These are phyloP conservation scores for Casaregolazyma lundiana DNA, from an alignment of 1,139 yeast genomes.

Conservation along the genomic window DNA sequence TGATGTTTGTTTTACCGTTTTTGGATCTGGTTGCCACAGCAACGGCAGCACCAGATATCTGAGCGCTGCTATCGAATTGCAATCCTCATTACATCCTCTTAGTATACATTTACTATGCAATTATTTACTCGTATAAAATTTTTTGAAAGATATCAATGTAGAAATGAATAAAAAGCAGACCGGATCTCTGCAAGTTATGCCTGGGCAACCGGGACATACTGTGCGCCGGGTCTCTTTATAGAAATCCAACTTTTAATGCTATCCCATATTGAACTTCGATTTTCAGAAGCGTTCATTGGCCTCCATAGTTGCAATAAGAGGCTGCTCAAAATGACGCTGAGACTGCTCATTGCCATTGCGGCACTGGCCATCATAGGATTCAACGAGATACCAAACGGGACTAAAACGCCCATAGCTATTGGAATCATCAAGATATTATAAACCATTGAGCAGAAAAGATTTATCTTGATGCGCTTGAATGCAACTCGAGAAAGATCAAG, in stretches of 20 bases:
- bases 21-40: not conserved
- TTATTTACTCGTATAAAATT: too few relatives aligned
- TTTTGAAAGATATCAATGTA: too few relatives aligned
- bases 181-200: not conserved
- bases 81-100: too few relatives aligned
- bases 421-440: conserved; percentile 90
- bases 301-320: conserved; percentile 49
- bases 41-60: not conserved
- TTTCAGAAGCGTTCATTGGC: conserved; percentile 11
- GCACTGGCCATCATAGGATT: conserved; percentile 87
- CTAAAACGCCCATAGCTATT: conserved; percentile 84
- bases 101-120: too few relatives aligned
- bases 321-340: conserved; percentile 82
- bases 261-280: not conserved
- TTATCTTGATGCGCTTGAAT: conserved; percentile 68
- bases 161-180: too few relatives aligned
- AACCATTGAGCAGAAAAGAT: conserved; percentile 79
- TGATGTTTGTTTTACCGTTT: not conserved
- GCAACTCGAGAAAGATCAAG: conserved; percentile 68
- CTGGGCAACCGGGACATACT: not conserved
- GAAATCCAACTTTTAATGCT: not conserved
- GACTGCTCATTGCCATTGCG: conserved; percentile 90
- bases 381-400: conserved; percentile 76
- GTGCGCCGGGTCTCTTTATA: too few relatives aligned
- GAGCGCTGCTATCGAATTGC: too few relatives aligned